phyloP scores from a whole-genome alignment of 1,284 basidiomycete genomes.

The Papiliotrema terrestris region DNA sequence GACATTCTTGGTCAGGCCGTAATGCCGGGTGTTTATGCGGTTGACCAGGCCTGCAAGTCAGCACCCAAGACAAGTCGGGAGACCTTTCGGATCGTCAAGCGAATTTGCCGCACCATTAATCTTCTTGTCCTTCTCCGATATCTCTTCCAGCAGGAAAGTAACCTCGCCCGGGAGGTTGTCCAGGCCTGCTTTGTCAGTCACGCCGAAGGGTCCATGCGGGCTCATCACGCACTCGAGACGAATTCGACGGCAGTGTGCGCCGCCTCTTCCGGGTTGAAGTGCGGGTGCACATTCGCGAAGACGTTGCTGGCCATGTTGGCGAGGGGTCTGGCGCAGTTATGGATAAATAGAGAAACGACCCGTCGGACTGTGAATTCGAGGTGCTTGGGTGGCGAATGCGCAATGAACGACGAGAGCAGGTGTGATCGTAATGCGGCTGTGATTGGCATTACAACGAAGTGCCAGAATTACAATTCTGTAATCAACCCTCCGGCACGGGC shows the following conservation, averaged over 20 bases:
- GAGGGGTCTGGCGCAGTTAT: too few species aligned
- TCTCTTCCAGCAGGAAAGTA: constrained; percentile 66
- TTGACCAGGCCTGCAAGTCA: constrained; percentile 29
- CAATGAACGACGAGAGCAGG: too few species aligned
- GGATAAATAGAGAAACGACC: too few species aligned
- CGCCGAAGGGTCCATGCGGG: neutral
- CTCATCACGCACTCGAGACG: constrained; percentile 59
- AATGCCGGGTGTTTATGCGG: constrained; percentile 40
- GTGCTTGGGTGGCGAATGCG: too few species aligned
- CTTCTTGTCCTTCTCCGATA: constrained; percentile 53
- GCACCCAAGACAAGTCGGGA: neutral
- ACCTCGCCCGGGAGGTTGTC: constrained; percentile 74
- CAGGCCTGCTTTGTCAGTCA: constrained; percentile 53
- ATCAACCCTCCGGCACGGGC: too few species aligned
- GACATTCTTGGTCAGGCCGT: constrained; percentile 34
- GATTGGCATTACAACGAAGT: too few species aligned
- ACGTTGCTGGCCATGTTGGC: neutral
- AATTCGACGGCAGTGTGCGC: constrained; percentile 66
- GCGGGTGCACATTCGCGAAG: constrained; percentile 25
- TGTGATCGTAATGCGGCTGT: too few species aligned
- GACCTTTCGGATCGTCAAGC: neutral
- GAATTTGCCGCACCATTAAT: constrained; percentile 40
- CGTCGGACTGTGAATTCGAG: too few species aligned
- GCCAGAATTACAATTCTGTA: too few species aligned
- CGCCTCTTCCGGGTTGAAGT: constrained; percentile 60